Base-by-base conservation (phyloP, 805 yeast species). In the Metschnikowia arizonensis region DNA sequence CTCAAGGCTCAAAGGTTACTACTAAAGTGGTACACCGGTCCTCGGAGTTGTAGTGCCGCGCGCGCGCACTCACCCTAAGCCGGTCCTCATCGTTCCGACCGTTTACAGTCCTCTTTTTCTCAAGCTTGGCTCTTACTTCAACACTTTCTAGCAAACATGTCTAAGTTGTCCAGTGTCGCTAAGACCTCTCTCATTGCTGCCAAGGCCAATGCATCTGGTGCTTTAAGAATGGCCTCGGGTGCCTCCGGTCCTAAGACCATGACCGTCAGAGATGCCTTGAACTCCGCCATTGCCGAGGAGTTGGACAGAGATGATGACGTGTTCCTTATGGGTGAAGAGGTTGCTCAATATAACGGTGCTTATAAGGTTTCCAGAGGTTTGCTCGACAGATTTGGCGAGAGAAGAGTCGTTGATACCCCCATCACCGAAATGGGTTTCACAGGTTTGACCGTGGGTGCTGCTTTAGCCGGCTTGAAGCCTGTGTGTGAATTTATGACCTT, bases 341-440 rank as follows among this genome's bases (percentile, higher is more conserved):
- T 93, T 55, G 99, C 96, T 36, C 98, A 91, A 70, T 93, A 93
- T 74, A 90, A 93, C 66, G 99, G 99, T 76, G 99, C 99, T 49
- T 93, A 93, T 77, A 93, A 93, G 76, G 85, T 93, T 53, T 85
- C 98, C 53, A 83, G 95, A 65, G 99, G 99, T 29, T 78, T 93
- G 54, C 78, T 93, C 62, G 99, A 93, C 71, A 81, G 95, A 66
- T 90, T 89, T 61, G 97, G 97, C 52, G 96, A 89, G 65, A 81
- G 86, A 68, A 83, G 97, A 73, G 84, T 90, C 48, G 78, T 90
- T 50, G 97, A 90, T 71, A 90, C 97, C 53, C 99, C 99, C 53
- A 93, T 93, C 68, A 93, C 99, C 46, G 99, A 93, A 74, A 91
- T 93, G 93, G 99, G 99, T 47, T 91, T 90, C 77, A 82, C 97